Evolutionary conservation across 805 yeast genomes (phyloP).

Genomic region (Metschnikowia cerradonensis): DNA sequence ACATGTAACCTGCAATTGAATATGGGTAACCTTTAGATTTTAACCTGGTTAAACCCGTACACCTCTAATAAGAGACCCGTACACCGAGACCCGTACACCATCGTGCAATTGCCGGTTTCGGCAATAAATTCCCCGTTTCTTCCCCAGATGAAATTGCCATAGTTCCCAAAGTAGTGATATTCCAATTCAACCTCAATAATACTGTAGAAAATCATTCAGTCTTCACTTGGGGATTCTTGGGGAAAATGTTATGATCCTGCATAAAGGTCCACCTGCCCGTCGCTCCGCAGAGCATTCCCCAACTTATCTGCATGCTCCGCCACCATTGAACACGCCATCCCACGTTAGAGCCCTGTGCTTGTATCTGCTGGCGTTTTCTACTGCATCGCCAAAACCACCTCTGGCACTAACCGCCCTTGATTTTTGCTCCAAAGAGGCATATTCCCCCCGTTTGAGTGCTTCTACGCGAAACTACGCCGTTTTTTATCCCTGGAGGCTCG

Average conservation of each 20-base stretch:
- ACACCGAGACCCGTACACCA: neutral
- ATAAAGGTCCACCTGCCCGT: neutral
- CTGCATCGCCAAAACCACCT: neutral
- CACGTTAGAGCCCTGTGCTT: neutral
- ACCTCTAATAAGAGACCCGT: neutral
- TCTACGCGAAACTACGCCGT: too few relatives aligned
- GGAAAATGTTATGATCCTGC: neutral
- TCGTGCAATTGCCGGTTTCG: neutral
- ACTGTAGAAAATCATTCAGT: too few relatives aligned
- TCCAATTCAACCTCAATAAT: too few relatives aligned
- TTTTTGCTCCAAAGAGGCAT: too few relatives aligned
- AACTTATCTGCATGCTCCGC: neutral
- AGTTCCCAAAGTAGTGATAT: too few relatives aligned
- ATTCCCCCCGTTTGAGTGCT: neutral
- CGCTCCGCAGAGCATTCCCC: neutral
- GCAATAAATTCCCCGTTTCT: too few relatives aligned
- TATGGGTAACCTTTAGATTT: too few relatives aligned
- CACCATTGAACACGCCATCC: neutral
- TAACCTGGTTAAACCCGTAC: neutral
- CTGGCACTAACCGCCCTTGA: neutral
- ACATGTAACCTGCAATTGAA: neutral
- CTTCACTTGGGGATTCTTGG: too few relatives aligned
- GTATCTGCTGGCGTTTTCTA: neutral
- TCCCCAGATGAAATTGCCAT: too few relatives aligned
- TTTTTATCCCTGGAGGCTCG: too few relatives aligned